Percentiles rank a stretch among this genome's conserved stretches.
These are phyloP conservation scores for Lachancea meyersii DNA, from an alignment of 805 yeast species.

Conservation along the genomic window DNA sequence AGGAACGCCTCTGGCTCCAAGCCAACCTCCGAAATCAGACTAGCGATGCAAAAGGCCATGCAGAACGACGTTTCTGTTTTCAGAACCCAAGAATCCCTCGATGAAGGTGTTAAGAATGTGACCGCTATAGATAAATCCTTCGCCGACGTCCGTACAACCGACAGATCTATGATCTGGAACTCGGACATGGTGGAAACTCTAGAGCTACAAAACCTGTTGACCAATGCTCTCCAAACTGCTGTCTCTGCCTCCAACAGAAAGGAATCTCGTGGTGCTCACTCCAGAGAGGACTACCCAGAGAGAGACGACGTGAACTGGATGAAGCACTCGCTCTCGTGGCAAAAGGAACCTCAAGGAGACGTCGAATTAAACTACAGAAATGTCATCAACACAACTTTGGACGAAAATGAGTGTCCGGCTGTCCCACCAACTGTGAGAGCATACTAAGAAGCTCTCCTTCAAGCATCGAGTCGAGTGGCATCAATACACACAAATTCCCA, in stretches of 20 bases:
- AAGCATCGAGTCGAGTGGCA: not conserved
- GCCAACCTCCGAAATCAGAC: slow-evolving; percentile 83
- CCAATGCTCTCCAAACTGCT: slow-evolving; percentile 97
- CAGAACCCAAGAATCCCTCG: slow-evolving; percentile 87
- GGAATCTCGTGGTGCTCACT: slow-evolving; percentile 99
- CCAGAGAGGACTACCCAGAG: slow-evolving; percentile 94
- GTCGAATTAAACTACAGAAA: slow-evolving; percentile 78
- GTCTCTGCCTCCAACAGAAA: slow-evolving; percentile 87
- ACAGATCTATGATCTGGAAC: slow-evolving; percentile 98
- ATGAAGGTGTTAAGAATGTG: slow-evolving; percentile 82
- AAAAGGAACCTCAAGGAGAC: slow-evolving; percentile 59
- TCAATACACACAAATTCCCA: not conserved
- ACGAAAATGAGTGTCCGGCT: slow-evolving; percentile 85
- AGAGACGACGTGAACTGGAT: slow-evolving; percentile 97
- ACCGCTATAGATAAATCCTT: slow-evolving; percentile 68
- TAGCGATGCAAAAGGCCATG: slow-evolving; percentile 92
- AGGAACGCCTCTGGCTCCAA: slow-evolving; percentile 80
- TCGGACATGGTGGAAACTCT: slow-evolving; percentile 93
- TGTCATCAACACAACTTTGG: slow-evolving; percentile 78
- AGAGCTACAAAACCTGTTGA: slow-evolving; percentile 91
- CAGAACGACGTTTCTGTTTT: slow-evolving; percentile 95
- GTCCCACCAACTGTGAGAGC: slow-evolving; percentile 97
- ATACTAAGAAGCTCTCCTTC: slow-evolving; percentile 43
- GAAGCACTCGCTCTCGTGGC: slow-evolving; percentile 96
- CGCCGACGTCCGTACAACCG: slow-evolving; percentile 75